phyloP scores from a whole-genome alignment of 768 basidiomycete species.

The Pleurotus djamor region DNA sequence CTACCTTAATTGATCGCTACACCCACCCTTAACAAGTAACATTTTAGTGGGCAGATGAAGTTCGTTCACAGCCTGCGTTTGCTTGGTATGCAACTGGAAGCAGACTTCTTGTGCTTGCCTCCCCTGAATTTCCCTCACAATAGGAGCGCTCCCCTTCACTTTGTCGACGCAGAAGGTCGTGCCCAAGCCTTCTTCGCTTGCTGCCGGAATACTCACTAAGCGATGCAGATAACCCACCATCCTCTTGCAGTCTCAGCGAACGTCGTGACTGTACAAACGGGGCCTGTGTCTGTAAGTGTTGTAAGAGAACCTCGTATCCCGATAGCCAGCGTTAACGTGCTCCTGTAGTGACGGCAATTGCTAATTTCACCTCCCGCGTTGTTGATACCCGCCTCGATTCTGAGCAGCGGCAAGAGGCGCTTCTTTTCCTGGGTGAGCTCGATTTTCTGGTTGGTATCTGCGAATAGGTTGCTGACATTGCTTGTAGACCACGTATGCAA shows the following conservation, averaged over 20 bases:
- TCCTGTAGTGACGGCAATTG: conserved; percentile 46
- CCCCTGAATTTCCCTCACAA: not conserved
- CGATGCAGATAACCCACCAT: conserved; percentile 34
- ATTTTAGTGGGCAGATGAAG: conserved; percentile 48
- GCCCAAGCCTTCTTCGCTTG: no score
- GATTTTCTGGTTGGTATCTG: no score
- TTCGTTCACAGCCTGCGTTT: conserved; percentile 35
- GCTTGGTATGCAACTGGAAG: conserved; percentile 24
- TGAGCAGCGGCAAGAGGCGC: conserved; percentile 45
- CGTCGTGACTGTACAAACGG: conserved; percentile 41
- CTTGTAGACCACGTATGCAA: conserved; percentile 26
- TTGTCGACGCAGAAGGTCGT: conserved; percentile 50
- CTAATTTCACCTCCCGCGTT: conserved; percentile 54
- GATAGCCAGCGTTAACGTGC: conserved; percentile 6
- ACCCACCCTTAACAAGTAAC: not conserved
- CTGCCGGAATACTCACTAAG: not conserved
- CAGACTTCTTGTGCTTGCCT: no score
- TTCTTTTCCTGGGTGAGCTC: conserved; percentile 46
- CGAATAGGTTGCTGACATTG: not conserved
- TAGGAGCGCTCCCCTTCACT: conserved; percentile 44
- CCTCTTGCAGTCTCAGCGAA: conserved; percentile 49
- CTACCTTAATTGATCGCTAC: not conserved
- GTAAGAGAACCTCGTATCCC: conserved; percentile 15
- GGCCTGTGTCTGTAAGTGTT: conserved; percentile 36
- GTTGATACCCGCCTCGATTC: conserved; percentile 37